Evolutionary conservation across 2,329 filamentous ascomycete genomes (phyloP).

Genomic region (Trichophaea hybrida): DNA sequence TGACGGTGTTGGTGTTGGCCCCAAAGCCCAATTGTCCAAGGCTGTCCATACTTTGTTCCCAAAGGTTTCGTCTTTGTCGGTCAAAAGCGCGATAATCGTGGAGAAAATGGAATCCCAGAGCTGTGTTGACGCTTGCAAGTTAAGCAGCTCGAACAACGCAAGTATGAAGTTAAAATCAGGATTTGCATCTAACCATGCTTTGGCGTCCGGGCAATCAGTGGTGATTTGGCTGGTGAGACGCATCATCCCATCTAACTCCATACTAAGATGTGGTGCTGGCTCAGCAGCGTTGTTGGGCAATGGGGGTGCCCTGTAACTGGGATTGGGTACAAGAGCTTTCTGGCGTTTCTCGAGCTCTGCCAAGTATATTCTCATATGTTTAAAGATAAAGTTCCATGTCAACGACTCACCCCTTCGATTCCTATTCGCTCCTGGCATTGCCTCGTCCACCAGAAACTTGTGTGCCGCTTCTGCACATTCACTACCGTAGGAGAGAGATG

Average conservation of each 20-base stretch:
- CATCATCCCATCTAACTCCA: conserved; percentile 92
- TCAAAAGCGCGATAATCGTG: conserved; percentile 59
- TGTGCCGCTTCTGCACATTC: conserved; percentile 75
- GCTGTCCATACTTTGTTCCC: conserved; percentile 64
- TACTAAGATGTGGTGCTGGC: conserved; percentile 76
- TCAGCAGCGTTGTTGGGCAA: conserved; percentile 40
- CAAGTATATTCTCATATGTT: conserved; percentile 49
- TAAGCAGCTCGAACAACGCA: conserved; percentile 64
- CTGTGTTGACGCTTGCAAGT: conserved; percentile 58
- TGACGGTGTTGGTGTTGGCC: conserved; percentile 14
- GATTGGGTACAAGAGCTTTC: conserved; percentile 23
- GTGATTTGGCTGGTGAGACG: conserved; percentile 73
- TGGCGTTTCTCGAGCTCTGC: conserved; percentile 23
- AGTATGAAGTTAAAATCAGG: conserved; percentile 54
- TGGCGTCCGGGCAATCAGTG: conserved; percentile 55
- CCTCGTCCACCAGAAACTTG: conserved; percentile 77
- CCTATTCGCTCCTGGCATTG: conserved; percentile 56
- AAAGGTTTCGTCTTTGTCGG: conserved; percentile 53
- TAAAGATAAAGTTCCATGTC: conserved; percentile 86
- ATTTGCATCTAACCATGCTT: conserved; percentile 54
- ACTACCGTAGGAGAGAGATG: conserved; percentile 69
- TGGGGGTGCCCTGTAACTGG: conserved; percentile 29
- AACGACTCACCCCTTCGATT: conserved; percentile 71
- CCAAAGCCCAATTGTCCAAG: conserved; percentile 54
- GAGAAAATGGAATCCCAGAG: conserved; percentile 74